These are phyloP conservation scores for Schizophyllum amplum DNA, from an alignment of 1,284 basidiomycete genomes.

Conservation along the genomic window DNA sequence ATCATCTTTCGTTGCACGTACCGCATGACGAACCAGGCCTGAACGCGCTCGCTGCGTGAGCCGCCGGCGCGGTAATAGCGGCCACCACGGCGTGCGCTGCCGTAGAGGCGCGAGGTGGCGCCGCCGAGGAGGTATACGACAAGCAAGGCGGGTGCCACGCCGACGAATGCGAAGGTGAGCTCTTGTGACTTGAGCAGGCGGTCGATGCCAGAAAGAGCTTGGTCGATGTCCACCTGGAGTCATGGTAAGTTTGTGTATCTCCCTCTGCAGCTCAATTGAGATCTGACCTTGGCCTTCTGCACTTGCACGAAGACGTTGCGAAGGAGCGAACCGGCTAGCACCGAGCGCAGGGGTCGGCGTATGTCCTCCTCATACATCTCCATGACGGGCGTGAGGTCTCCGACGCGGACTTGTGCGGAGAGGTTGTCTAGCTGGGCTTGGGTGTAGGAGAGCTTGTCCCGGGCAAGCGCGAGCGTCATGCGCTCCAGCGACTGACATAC, in stretches of 20 bases:
- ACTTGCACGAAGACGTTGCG: conserved; percentile 89
- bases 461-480: conserved; percentile 84
- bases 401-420: conserved; percentile 60
- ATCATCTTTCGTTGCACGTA: conserved; percentile 22
- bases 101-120: conserved; percentile 43
- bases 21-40: conserved; percentile 61
- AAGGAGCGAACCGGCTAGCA: conserved; percentile 75
- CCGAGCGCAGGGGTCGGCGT: conserved; percentile 77
- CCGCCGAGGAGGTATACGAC: conserved; percentile 68
- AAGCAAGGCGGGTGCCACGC: conserved; percentile 85
- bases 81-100: conserved; percentile 36
- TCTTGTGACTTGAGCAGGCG: conserved; percentile 92
- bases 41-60: conserved; percentile 28
- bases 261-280: neutral
- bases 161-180: conserved; percentile 95
- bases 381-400: conserved; percentile 86
- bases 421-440: conserved; percentile 58
- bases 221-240: conserved; percentile 79
- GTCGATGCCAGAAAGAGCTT: conserved; percentile 83
- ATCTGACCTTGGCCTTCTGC: conserved; percentile 89
- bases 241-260: conserved; percentile 1
- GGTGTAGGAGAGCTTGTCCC: conserved; percentile 67
- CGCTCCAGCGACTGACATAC: conserved; percentile 75
- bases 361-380: conserved; percentile 91
- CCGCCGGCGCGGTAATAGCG: conserved; percentile 38